These are phyloP conservation scores for Taphrina deformans DNA, from an alignment of 1,139 yeast genomes.

Conservation along the genomic window DNA sequence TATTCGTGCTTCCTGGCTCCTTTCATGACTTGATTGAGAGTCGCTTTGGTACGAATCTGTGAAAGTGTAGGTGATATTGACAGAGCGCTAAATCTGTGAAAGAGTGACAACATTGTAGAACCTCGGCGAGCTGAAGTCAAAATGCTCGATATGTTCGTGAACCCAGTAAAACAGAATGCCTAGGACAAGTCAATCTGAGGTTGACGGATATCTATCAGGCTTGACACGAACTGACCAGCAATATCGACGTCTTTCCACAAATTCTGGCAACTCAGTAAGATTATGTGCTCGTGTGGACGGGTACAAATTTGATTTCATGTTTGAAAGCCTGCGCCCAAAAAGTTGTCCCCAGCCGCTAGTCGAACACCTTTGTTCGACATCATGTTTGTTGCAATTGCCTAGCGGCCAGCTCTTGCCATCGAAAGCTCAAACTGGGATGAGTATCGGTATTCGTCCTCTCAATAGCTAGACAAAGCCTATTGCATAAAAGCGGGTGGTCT, in stretches of 20 bases:
- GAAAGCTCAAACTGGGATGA: too few species aligned
- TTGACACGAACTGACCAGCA: too few species aligned
- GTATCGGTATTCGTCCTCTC: too few species aligned
- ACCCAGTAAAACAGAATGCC: too few species aligned
- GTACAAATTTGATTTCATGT: neutral
- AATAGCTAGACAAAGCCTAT: too few species aligned
- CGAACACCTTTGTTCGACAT: too few species aligned
- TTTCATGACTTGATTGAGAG: slow-evolving; percentile 39
- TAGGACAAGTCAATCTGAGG: too few species aligned
- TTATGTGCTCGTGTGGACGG: neutral
- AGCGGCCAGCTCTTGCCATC: too few species aligned
- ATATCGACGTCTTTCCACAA: neutral
- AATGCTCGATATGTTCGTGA: too few species aligned
- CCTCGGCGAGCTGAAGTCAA: too few species aligned
- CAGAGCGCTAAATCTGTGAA: neutral
- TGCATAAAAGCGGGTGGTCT: neutral
- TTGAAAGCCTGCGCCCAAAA: neutral
- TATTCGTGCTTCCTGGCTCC: slow-evolving; percentile 38
- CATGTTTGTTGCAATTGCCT: neutral
- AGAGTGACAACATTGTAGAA: slow-evolving; percentile 9
- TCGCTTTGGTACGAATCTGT: slow-evolving; percentile 35
- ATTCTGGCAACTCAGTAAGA: neutral
- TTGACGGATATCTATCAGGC: too few species aligned
- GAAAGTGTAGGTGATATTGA: neutral
- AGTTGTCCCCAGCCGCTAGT: too few species aligned